Conservation (phyloP, 2,329 filamentous ascomycete genomes). For the Pestalotiopsis sp. region DNA sequence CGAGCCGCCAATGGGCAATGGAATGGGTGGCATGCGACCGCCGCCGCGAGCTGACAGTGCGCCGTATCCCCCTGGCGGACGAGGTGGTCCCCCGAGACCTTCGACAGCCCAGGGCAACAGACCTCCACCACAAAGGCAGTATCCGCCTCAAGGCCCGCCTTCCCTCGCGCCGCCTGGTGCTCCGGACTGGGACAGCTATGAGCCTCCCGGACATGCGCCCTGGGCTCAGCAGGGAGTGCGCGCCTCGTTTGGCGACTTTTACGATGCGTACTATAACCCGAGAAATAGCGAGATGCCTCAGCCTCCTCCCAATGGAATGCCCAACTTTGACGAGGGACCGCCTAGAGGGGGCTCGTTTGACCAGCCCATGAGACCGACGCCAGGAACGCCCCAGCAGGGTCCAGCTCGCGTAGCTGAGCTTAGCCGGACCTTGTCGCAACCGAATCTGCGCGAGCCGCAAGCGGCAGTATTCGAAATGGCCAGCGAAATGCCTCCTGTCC, state of each 20-base stretch:
- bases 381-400: conserved; percentile 44
- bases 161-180: conserved; percentile 21
- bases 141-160: conserved; percentile 45
- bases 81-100: conserved; percentile 52
- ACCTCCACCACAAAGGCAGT: conserved; percentile 54
- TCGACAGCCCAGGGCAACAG: conserved; percentile 56
- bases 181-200: conserved; percentile 12
- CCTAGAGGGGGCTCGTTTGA: conserved; percentile 46
- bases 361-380: conserved; percentile 43
- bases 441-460: conserved; percentile 64
- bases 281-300: conserved; percentile 32
- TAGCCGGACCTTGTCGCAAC: conserved; percentile 66
- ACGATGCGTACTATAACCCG: conserved; percentile 55
- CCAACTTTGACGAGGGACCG: conserved; percentile 45
- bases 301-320: conserved; percentile 34
- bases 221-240: conserved; percentile 35
- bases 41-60: conserved; percentile 44
- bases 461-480: conserved; percentile 76
- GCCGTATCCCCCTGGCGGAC: conserved; percentile 46
- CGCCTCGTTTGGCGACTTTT: conserved; percentile 51
- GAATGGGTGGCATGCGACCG: conserved; percentile 32
- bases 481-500: conserved; percentile 59
- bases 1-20: conserved; percentile 38
- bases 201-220: conserved; percentile 31
- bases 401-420: conserved; percentile 55